These are phyloP conservation scores for Fonsecaea monophora DNA, from an alignment of 2,329 filamentous ascomycete genomes.

Conservation along the genomic window DNA sequence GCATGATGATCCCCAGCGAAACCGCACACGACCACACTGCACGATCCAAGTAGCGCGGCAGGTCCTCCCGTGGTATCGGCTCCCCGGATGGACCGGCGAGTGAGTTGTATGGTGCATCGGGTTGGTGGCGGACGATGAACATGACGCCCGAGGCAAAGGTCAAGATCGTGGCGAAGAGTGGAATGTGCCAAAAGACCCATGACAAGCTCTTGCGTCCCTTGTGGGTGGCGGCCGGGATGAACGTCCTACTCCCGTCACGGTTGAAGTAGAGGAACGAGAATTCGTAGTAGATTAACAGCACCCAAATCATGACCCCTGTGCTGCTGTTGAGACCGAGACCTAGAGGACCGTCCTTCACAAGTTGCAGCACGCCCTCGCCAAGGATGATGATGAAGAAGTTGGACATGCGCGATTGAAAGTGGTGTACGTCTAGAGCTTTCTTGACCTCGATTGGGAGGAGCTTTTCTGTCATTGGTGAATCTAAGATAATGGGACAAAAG, in stretches of 20 bases:
- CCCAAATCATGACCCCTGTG: constrained; percentile 56
- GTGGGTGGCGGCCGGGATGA: constrained; percentile 10
- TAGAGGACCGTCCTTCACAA: constrained; percentile 56
- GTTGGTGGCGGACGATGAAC: constrained; percentile 9
- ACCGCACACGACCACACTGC: constrained; percentile 13
- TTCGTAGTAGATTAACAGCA: constrained; percentile 42
- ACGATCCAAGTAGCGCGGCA: constrained; percentile 1
- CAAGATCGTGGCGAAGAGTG: constrained; percentile 16
- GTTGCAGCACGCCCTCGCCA: constrained; percentile 59
- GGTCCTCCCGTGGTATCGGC: background rate
- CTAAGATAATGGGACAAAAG: constrained; percentile 54
- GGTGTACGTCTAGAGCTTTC: constrained; percentile 58
- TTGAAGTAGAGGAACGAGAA: constrained; percentile 21
- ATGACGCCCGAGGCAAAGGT: constrained; percentile 8
- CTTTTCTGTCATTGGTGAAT: constrained; percentile 53
- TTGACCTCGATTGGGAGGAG: constrained; percentile 52
- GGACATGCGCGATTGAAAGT: constrained; percentile 59
- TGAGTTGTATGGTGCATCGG: background rate
- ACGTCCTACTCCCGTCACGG: constrained; percentile 16
- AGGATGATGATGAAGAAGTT: constrained; percentile 61
- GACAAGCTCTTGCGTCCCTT: background rate
- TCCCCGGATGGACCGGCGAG: background rate
- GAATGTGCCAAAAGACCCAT: constrained; percentile 17
- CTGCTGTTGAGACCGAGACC: constrained; percentile 54
- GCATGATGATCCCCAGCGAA: constrained; percentile 8